phyloP scores from a whole-genome alignment of 441 rosid genomes.

The Eutrema salsugineum region DNA sequence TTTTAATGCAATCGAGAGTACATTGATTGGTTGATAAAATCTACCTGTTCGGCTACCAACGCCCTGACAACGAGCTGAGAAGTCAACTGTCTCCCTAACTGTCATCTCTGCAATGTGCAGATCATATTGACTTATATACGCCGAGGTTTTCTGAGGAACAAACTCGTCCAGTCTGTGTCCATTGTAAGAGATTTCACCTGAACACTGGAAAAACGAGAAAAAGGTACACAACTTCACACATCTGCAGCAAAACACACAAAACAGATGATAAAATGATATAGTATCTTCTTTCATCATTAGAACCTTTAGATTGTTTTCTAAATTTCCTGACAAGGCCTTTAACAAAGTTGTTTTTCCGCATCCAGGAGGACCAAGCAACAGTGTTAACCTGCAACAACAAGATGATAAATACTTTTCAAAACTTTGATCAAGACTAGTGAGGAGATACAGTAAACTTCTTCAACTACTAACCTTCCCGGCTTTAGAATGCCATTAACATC shows the following conservation, averaged over 20 bases:
- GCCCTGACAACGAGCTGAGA: constrained; percentile 61
- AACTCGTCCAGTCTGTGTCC: constrained; percentile 54
- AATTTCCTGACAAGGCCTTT: constrained; percentile 54
- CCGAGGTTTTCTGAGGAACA: constrained; percentile 58
- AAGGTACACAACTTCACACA: constrained; percentile 4
- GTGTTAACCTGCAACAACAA: constrained; percentile 42
- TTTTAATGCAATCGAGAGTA: neutral
- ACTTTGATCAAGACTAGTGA: neutral
- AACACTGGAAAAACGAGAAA: constrained; percentile 26
- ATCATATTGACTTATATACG: constrained; percentile 67
- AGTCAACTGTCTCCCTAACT: constrained; percentile 60
- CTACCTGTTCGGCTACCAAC: constrained; percentile 57
- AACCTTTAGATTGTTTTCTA: constrained; percentile 49
- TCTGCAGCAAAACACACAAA: neutral
- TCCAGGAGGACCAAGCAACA: constrained; percentile 64
- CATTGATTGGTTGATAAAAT: neutral
- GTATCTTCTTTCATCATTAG: constrained; percentile 4
- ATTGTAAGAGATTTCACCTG: constrained; percentile 55
- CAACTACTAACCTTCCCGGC: constrained; percentile 52
- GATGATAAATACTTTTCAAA: neutral
- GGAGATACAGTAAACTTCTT: neutral
- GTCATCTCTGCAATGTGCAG: constrained; percentile 73
- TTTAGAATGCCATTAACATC: constrained; percentile 50
- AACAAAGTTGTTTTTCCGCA: constrained; percentile 58
- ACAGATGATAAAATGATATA: neutral